Conservation (phyloP, 2,329 filamentous ascomycete genomes). For the Aspergillus sp. region DNA sequence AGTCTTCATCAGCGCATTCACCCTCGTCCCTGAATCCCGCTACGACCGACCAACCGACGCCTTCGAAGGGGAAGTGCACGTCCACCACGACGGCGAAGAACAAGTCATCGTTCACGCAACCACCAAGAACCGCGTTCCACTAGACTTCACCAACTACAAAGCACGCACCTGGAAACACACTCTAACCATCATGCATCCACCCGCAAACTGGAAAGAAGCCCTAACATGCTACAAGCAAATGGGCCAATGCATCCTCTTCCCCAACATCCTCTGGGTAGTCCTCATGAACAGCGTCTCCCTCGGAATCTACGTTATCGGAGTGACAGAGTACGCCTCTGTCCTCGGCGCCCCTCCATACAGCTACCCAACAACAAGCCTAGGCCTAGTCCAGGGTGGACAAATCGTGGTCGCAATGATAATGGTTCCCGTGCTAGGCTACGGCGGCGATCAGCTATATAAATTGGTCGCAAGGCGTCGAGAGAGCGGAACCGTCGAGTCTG, state of each 20-base stretch:
- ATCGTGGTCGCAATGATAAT: constrained; percentile 15
- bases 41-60: constrained; percentile 6
- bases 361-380: constrained; percentile 9
- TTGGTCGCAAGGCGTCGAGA: neutral
- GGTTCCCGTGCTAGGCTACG: constrained; percentile 15
- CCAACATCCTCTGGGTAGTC: constrained; percentile 13
- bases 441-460: constrained; percentile 10
- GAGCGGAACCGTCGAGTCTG: constrained; percentile 6
- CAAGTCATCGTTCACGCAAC: neutral
- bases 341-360: constrained; percentile 11
- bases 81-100: neutral
- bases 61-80: neutral
- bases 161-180: constrained; percentile 9
- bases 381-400: constrained; percentile 13
- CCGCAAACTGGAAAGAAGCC: constrained; percentile 7
- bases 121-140: neutral
- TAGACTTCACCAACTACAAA: constrained; percentile 4
- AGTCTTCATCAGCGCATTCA: neutral
- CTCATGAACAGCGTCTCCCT: constrained; percentile 15
- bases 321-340: constrained; percentile 9
- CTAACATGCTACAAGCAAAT: constrained; percentile 15
- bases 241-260: constrained; percentile 13
- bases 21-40: constrained; percentile 7
- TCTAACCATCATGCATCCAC: neutral
- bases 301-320: constrained; percentile 16